A percentile compares a stretch with the other conserved stretches of the same genome.
phyloP scores from a whole-genome alignment of 345 rosid species.

The Citrus unshiu region DNA sequence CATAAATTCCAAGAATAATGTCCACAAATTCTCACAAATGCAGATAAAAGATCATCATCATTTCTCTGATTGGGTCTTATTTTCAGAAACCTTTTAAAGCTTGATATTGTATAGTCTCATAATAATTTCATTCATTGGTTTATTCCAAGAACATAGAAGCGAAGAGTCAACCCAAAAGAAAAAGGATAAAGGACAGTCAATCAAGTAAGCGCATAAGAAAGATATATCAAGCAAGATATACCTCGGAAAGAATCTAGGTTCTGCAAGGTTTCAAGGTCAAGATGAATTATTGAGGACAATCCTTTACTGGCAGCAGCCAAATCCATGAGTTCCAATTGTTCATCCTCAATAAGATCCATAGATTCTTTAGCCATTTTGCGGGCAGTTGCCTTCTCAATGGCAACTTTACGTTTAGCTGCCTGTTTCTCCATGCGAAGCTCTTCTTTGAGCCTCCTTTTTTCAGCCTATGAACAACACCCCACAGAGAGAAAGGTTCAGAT shows the following conservation, averaged over 20 bases:
- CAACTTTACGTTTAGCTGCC: slow-evolving; percentile 77
- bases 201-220: neutral
- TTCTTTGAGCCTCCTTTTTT: slow-evolving; percentile 81
- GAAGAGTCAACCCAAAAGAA: neutral
- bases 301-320: slow-evolving; percentile 90
- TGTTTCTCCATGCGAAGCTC: slow-evolving; percentile 89
- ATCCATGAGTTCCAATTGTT: slow-evolving; percentile 98
- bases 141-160: neutral
- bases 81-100: neutral
- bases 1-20: neutral
- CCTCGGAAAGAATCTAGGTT: slow-evolving; percentile 87
- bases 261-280: slow-evolving; percentile 78
- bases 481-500: slow-evolving; percentile 1
- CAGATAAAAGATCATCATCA: neutral
- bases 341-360: slow-evolving; percentile 98
- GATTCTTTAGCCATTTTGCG: slow-evolving; percentile 96
- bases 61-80: neutral
- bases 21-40: neutral
- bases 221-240: slow-evolving; percentile 16
- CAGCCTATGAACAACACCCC: slow-evolving; percentile 55
- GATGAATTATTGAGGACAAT: slow-evolving; percentile 64
- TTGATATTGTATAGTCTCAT: neutral
- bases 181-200: neutral
- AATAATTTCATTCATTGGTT: neutral
- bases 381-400: slow-evolving; percentile 96